phyloP scores from a whole-genome alignment of 345 rosid genomes.

The Tarenaya hassleriana region DNA sequence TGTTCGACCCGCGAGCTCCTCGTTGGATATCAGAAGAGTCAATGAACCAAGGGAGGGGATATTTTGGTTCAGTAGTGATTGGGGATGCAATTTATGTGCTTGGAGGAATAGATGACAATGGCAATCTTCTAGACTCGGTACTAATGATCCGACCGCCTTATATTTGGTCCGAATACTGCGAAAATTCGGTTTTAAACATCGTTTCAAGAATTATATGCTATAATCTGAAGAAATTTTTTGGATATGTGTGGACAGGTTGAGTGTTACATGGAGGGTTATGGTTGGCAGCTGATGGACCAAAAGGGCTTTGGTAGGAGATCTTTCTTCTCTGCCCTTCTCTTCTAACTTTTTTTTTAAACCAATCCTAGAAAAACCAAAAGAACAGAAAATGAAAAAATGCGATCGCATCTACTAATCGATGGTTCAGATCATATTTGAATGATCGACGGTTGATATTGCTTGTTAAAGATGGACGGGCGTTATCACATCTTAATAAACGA shows the following conservation, averaged over 20 bases:
- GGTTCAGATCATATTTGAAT: too few relatives aligned
- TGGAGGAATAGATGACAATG: constrained; percentile 28
- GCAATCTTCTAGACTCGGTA: constrained; percentile 28
- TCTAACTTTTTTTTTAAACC: too few relatives aligned
- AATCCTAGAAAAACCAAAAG: too few relatives aligned
- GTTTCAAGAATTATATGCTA: background rate
- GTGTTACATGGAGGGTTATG: constrained; percentile 26
- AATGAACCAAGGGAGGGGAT: constrained; percentile 29
- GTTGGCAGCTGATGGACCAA: constrained; percentile 30
- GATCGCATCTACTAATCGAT: too few relatives aligned
- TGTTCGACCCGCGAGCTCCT: constrained; percentile 35
- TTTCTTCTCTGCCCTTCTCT: constrained; percentile 24
- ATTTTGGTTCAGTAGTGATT: constrained; percentile 29
- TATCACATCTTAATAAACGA: too few relatives aligned
- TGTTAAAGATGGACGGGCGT: too few relatives aligned
- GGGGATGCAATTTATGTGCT: constrained; percentile 28
- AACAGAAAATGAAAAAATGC: too few relatives aligned
- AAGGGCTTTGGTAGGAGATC: constrained; percentile 33
- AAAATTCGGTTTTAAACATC: background rate
- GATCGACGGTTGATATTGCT: too few relatives aligned
- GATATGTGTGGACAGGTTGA: constrained; percentile 25
- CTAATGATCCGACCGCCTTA: background rate
- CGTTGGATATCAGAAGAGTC: constrained; percentile 29
- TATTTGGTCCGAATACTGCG: background rate
- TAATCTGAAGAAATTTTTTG: background rate